phyloP scores from a whole-genome alignment of 768 basidiomycete species.

The Dacryopinax spathularia region DNA sequence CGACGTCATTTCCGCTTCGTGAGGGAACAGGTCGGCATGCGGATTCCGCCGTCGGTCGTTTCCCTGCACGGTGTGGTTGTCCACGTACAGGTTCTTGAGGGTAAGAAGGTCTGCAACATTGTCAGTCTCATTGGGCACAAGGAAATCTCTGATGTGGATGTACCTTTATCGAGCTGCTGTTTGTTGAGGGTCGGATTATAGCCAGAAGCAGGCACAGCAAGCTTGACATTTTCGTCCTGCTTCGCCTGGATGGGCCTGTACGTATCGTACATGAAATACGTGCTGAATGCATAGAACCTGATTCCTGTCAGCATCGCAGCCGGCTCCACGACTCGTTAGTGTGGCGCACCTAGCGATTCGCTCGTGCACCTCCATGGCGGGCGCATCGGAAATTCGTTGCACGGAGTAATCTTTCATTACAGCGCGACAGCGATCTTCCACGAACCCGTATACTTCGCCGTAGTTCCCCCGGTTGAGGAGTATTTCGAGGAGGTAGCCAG shows the following conservation, averaged over 20 bases:
- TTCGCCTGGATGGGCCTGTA: not conserved
- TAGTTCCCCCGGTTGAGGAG: not conserved
- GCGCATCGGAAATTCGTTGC: not conserved
- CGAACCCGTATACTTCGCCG: not conserved
- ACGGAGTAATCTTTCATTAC: not conserved
- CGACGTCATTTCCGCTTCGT: not conserved
- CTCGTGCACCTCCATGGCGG: not conserved
- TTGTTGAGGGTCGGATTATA: not conserved
- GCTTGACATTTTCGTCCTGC: not conserved
- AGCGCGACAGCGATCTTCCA: not conserved
- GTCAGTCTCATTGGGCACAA: not conserved
- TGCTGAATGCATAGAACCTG: not conserved
- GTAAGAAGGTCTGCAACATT: not conserved
- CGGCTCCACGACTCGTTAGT: too few relatives aligned
- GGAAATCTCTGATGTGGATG: not conserved
- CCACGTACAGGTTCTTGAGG: not conserved
- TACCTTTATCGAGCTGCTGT: not conserved
- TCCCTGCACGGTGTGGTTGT: not conserved
- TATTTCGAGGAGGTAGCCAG: not conserved
- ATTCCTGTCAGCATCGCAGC: not conserved
- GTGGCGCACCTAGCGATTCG: not conserved
- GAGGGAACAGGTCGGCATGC: not conserved
- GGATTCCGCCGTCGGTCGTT: not conserved
- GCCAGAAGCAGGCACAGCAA: not conserved
- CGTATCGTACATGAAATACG: not conserved